These are phyloP conservation scores for Fusarium multiceps DNA, from an alignment of 2,329 filamentous ascomycete species.

Conservation along the genomic window DNA sequence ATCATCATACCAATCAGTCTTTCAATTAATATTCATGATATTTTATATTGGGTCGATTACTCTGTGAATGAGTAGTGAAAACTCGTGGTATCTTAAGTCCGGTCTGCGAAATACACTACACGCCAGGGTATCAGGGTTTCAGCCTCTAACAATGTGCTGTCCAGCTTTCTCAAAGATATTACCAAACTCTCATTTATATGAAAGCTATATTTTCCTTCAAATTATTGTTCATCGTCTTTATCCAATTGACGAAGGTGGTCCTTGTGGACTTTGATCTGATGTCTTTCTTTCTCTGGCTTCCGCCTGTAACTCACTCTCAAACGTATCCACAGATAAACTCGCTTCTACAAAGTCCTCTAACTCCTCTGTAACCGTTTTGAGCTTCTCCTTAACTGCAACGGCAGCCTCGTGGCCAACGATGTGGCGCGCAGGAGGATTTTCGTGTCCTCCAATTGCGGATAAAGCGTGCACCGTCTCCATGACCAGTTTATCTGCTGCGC, in stretches of 20 bases:
- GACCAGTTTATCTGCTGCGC: constrained; percentile 78
- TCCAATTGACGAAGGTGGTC: constrained; percentile 37
- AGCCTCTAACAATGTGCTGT: neutral
- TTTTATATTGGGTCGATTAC: neutral
- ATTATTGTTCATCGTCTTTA: neutral
- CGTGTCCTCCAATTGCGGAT: constrained; percentile 91
- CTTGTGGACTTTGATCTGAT: constrained; percentile 43
- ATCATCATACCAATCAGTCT: neutral
- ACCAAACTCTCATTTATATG: neutral
- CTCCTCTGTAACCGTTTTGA: constrained; percentile 96
- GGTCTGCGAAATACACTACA: constrained; percentile 1
- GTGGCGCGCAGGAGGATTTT: constrained; percentile 93
- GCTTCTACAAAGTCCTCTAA: constrained; percentile 95
- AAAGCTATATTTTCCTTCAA: neutral
- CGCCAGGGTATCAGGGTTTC: constrained; percentile 19
- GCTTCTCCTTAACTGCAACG: constrained; percentile 89
- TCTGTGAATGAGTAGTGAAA: neutral
- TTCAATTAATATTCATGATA: neutral
- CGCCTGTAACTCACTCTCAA: constrained; percentile 65
- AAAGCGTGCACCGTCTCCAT: constrained; percentile 92
- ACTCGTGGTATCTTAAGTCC: constrained; percentile 16
- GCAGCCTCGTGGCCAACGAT: constrained; percentile 94
- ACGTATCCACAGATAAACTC: constrained; percentile 85
- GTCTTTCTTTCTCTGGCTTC: constrained; percentile 60
- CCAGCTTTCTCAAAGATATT: neutral